Percentiles rank a stretch among this genome's conserved stretches.
Evolutionary conservation across 192 early-diverging fungal species (phyloP).

Genomic region (Entomortierella chlamydospora): DNA sequence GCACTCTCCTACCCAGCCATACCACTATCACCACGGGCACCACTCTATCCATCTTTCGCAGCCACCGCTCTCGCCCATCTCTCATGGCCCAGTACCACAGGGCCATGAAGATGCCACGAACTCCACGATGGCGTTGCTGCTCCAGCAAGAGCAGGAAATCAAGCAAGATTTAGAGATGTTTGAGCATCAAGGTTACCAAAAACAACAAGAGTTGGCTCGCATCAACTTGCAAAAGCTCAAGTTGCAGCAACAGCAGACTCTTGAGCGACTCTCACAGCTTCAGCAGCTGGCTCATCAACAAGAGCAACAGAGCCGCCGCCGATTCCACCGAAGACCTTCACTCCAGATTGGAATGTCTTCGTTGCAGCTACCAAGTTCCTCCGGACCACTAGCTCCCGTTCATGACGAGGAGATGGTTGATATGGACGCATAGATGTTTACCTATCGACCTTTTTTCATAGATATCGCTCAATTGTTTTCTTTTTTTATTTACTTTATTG

Average conservation of each 20-base stretch:
- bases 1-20: constrained; percentile 3
- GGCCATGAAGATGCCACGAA: neutral
- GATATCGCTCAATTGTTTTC: neutral
- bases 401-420: constrained; percentile 23
- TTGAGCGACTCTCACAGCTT: neutral
- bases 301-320: neutral
- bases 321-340: constrained; percentile 12
- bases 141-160: constrained; percentile 8
- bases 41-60: neutral
- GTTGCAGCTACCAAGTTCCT: neutral
- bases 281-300: constrained; percentile 13
- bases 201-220: constrained; percentile 17
- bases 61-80: constrained; percentile 6
- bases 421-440: neutral
- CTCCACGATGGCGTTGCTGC: neutral
- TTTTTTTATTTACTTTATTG: neutral
- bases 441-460: neutral
- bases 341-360: constrained; percentile 15
- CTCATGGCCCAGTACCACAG: constrained; percentile 1
- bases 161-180: constrained; percentile 13
- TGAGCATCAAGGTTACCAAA: constrained; percentile 11
- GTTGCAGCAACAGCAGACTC: constrained; percentile 15
- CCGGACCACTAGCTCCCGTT: neutral
- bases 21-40: constrained; percentile 1
- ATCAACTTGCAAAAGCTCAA: constrained; percentile 21